phyloP scores from a whole-genome alignment of 139 green algal species.

The Chlamydomonas sphaeroides region DNA sequence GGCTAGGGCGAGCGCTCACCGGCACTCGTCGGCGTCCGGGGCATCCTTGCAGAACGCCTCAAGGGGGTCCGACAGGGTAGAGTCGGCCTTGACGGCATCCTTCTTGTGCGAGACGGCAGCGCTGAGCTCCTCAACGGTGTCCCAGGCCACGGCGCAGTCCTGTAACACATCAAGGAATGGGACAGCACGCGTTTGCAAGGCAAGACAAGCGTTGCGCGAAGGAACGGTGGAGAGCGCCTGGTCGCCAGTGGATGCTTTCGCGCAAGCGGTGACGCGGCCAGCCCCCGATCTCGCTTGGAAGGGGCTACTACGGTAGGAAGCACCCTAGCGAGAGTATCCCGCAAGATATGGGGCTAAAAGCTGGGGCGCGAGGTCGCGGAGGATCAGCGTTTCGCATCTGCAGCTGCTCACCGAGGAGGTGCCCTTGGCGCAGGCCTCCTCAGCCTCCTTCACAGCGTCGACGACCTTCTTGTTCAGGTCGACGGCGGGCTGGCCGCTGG shows the following conservation, averaged over 20 bases:
- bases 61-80: conserved; percentile 16
- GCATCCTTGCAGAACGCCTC: conserved; percentile 52
- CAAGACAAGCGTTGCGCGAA: no score
- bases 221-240: no score
- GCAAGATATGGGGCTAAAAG: no score
- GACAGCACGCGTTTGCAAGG: no score
- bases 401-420: conserved; percentile 29
- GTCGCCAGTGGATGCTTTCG: no score
- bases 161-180: no score
- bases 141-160: conserved; percentile 52
- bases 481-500: conserved; percentile 27
- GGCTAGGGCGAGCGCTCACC: background rate
- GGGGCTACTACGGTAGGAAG: no score
- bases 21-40: conserved; percentile 54
- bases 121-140: conserved; percentile 51
- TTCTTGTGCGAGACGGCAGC: conserved; percentile 49
- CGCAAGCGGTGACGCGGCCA: no score
- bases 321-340: no score
- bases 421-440: conserved; percentile 40
- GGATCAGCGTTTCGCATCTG: no score
- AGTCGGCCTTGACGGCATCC: conserved; percentile 18
- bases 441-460: conserved; percentile 49
- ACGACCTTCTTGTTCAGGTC: conserved; percentile 39
- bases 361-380: no score
- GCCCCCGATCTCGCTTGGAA: no score